Base-by-base conservation (phyloP, 352 stramenopile genomes). In the Elongisporangium senticosum region DNA sequence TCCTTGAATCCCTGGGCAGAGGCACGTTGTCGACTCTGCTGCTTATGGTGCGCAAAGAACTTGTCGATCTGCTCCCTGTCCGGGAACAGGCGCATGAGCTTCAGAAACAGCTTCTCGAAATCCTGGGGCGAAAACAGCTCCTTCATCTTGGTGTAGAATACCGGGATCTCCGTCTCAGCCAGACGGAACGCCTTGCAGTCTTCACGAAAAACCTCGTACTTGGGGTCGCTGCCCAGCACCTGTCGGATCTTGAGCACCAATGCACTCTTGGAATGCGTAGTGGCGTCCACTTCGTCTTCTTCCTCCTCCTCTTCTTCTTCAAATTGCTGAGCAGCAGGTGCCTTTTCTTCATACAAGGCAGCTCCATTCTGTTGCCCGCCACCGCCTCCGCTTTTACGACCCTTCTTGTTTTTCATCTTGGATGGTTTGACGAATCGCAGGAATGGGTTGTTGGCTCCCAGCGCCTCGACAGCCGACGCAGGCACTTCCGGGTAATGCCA, bases 121-220 rank as follows among this genome's bases (percentile, higher is more conserved):
- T 91, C 76, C 0, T 71, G 51, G 1, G 71, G 50, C 1, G 69
- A 77, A 39, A 95, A 92, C 69, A 84, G 73, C 14, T 72, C 57
- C 24, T 71, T 72, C 61, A 92, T 81, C 56, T 88, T 87, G 53
- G 65, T 60, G 58, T 95, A 95, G 40, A 95, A 95, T 14, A 72
- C 68, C 4, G 82, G 69, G n/a, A 89, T 55, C 37, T 89, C 77
- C 19, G 63, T 61, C 24, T 90, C 74, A 0, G 66, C 72, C 17
- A 79, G 24, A 3, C 83, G 83, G 56, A 88, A 95, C 20, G 78
- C 67, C 57, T 83, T 87, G 64, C 86, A 95, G 23, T 77, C 69
- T 61, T 92, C 76, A 0, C 86, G 79, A 51, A 95, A 93, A 3
- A 90, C 75, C 49, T 93, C 83, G 59, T 93, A 95, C 65, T 92